These are phyloP conservation scores for Polyporus tsugae DNA, from an alignment of 1,284 basidiomycete species.

Conservation along the genomic window DNA sequence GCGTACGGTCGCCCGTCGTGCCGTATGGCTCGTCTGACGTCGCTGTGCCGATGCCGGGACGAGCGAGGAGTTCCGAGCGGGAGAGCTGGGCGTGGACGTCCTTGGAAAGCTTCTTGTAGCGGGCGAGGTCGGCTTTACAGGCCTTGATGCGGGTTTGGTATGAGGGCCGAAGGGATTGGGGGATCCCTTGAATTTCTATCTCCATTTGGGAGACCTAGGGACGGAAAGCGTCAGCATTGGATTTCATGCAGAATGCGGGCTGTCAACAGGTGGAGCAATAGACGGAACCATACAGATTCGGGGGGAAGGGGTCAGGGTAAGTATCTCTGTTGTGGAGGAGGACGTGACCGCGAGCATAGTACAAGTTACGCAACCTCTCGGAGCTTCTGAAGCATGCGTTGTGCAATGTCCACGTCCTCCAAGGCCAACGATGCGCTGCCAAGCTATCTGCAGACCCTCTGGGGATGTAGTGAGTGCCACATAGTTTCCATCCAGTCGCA, in stretches of 20 bases:
- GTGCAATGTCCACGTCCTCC: too few species aligned
- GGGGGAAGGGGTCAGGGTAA: too few species aligned
- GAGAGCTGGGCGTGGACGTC: slow-evolving; percentile 66
- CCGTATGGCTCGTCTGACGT: slow-evolving; percentile 86
- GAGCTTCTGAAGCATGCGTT: too few species aligned
- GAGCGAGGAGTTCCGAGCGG: slow-evolving; percentile 66
- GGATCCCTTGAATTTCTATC: slow-evolving; percentile 97
- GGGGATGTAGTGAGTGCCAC: too few species aligned
- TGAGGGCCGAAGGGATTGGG: slow-evolving; percentile 79
- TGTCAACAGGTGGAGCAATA: background rate
- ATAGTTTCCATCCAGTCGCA: background rate
- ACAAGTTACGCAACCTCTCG: too few species aligned
- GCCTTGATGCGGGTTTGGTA: slow-evolving; percentile 79
- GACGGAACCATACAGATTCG: too few species aligned
- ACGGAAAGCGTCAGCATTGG: slow-evolving; percentile 18
- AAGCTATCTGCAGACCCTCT: too few species aligned
- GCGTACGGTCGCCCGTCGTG: slow-evolving; percentile 70
- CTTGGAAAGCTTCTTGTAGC: slow-evolving; percentile 82
- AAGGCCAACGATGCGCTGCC: too few species aligned
- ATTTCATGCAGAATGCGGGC: background rate
- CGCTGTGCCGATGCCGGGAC: slow-evolving; percentile 53
- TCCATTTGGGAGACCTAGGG: slow-evolving; percentile 97
- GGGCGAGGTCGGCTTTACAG: slow-evolving; percentile 77
- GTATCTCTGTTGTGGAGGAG: too few species aligned
- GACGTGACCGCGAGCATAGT: too few species aligned